phyloP scores from a whole-genome alignment of 164 flowering plant genomes.

The Stephania japonica region DNA sequence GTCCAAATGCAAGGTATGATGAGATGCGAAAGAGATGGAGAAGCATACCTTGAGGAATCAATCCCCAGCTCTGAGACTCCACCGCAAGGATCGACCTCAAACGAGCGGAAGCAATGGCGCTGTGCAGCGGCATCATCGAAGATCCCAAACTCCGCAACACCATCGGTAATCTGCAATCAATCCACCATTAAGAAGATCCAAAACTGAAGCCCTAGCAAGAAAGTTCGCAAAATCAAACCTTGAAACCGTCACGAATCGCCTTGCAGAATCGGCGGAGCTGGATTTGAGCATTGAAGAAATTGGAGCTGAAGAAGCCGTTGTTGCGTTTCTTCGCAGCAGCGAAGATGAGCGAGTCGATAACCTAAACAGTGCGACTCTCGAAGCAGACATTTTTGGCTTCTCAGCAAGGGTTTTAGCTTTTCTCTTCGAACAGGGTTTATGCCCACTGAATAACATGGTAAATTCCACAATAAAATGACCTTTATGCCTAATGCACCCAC shows the following conservation, averaged over 20 bases:
- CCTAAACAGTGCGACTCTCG: slow-evolving; percentile 20
- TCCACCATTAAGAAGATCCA: background rate
- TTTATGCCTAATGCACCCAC: too few species aligned
- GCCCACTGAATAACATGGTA: too few species aligned
- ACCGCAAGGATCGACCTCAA: slow-evolving; percentile 42
- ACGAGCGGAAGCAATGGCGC: slow-evolving; percentile 58
- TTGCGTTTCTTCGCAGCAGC: slow-evolving; percentile 14
- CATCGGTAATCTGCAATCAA: slow-evolving; percentile 39
- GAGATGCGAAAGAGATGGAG: too few species aligned
- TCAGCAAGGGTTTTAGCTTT: background rate
- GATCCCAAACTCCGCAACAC: slow-evolving; percentile 38
- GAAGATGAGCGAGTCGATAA: slow-evolving; percentile 29
- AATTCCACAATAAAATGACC: too few species aligned
- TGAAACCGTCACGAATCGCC: slow-evolving; percentile 26
- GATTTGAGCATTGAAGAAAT: slow-evolving; percentile 16
- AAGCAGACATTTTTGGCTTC: slow-evolving; percentile 26
- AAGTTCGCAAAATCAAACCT: slow-evolving; percentile 21
- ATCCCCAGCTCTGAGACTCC: slow-evolving; percentile 57
- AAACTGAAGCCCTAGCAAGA: background rate
- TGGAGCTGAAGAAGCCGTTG: slow-evolving; percentile 2
- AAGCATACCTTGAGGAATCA: slow-evolving; percentile 49
- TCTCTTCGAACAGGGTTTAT: background rate
- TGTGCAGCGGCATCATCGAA: slow-evolving; percentile 53
- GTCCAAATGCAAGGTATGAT: too few species aligned
- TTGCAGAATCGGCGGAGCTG: slow-evolving; percentile 16